Evolutionary conservation across 2,329 filamentous ascomycete species (phyloP).

Genomic region (Trichophyton verrucosum): DNA sequence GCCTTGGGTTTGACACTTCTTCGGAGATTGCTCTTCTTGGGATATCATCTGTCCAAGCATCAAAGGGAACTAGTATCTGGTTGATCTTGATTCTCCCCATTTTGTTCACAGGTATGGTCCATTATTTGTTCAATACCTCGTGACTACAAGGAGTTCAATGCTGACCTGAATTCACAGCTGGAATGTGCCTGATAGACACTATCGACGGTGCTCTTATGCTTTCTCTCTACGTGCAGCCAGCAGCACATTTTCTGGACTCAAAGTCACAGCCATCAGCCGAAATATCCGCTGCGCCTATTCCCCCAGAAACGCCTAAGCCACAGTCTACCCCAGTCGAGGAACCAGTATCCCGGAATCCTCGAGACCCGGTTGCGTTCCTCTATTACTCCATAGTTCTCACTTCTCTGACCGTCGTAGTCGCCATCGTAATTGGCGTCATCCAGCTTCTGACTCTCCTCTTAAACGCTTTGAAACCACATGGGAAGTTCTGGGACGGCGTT

Average conservation of each 20-base stretch:
- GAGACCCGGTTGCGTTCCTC: slow-evolving; percentile 77
- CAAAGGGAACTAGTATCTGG: slow-evolving; percentile 82
- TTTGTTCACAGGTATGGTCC: slow-evolving; percentile 63
- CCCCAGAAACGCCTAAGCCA: slow-evolving; percentile 13
- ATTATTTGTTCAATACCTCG: not conserved
- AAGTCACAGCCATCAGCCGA: slow-evolving; percentile 11
- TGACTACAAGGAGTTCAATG: not conserved
- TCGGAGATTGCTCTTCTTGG: slow-evolving; percentile 87
- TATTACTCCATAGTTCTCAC: slow-evolving; percentile 91
- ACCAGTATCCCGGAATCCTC: slow-evolving; percentile 44
- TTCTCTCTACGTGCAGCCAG: slow-evolving; percentile 62
- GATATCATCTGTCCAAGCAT: slow-evolving; percentile 76
- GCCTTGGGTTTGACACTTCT: slow-evolving; percentile 87
- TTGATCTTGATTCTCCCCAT: slow-evolving; percentile 83
- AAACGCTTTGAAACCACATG: slow-evolving; percentile 60
- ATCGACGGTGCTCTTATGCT: slow-evolving; percentile 92
- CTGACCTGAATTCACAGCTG: slow-evolving; percentile 41
- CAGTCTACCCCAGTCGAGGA: slow-evolving; percentile 13
- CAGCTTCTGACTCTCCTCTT: slow-evolving; percentile 70
- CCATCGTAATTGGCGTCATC: slow-evolving; percentile 71
- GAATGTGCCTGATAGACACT: slow-evolving; percentile 91
- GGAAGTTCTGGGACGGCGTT: slow-evolving; percentile 85
- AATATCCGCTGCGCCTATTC: slow-evolving; percentile 7
- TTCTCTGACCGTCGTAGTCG: slow-evolving; percentile 68
- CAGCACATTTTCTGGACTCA: slow-evolving; percentile 27